phyloP scores from a whole-genome alignment of 768 basidiomycete genomes.

The Boletus rufocinnamomeus region DNA sequence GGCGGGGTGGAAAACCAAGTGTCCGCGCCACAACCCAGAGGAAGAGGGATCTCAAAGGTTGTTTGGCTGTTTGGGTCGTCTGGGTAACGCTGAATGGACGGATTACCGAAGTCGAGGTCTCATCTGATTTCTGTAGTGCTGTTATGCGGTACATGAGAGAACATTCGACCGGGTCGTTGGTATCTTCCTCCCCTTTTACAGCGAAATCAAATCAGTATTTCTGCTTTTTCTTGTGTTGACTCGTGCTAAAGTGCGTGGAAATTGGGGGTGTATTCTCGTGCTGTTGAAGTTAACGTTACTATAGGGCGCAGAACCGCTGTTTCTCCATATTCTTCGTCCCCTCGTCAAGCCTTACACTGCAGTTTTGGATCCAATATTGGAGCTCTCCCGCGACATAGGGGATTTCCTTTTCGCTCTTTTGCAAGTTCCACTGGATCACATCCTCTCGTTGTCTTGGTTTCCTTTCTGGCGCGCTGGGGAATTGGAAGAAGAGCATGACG shows the following conservation, averaged over 20 bases:
- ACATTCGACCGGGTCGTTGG: conserved; percentile 63
- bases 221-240: conserved; percentile 76
- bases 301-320: conserved; percentile 86
- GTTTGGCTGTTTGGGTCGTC: conserved; percentile 81
- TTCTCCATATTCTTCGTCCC: conserved; percentile 78
- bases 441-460: conserved; percentile 35
- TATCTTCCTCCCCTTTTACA: conserved; percentile 81
- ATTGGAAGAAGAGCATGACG: conserved; percentile 9
- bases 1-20: conserved; percentile 59
- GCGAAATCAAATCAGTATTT: conserved; percentile 73
- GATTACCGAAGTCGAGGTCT: conserved; percentile 10
- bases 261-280: conserved; percentile 2
- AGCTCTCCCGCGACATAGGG: conserved; percentile 60
- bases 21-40: conserved; percentile 68
- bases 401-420: conserved; percentile 55
- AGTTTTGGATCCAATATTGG: conserved; percentile 65
- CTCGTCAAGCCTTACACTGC: conserved; percentile 71
- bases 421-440: conserved; percentile 42
- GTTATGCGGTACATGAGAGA: conserved; percentile 67
- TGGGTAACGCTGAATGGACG: conserved; percentile 56
- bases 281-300: conserved; percentile 13
- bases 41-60: conserved; percentile 85
- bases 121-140: conserved; percentile 49
- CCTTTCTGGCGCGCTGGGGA: conserved; percentile 24
- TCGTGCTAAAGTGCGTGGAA: conserved; percentile 62